Evolutionary conservation across 2,329 filamentous ascomycete species (phyloP), one percentile per base, ranked within the genome.

Genomic region (Emergomyces orientalis): DNA sequence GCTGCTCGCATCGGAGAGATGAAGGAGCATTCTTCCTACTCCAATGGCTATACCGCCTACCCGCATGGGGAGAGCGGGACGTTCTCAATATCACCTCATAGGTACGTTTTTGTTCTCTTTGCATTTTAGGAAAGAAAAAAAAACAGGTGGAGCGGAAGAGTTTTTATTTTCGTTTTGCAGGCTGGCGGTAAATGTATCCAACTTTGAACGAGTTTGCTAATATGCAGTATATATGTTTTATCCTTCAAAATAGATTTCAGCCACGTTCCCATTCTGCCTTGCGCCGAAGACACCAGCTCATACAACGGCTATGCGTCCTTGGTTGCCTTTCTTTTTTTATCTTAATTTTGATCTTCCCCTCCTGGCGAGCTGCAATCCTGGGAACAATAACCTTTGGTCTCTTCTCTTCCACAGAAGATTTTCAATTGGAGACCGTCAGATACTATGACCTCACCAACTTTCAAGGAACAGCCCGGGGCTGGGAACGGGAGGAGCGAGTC

Each of bases 371-470:
- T 78, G 68, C 80, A 79, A 70, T 86, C 78, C 68, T 90, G 78
- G 73, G 81, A 79, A 72, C 82, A 79, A 72, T 83, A 30, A 88
- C 89, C 0, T 80, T 95, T 58, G 89, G 88, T 37, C 81, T 93
- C 43, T 78, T 92, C 59, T 86, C 86, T 47, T 79, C 82, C 27
- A 78, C 80, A 60, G 86, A 88, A 60, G 87, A 89, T 68, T 84
- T 90, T 66, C 87, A 96, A 71, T 85, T 97, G 63, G 91, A 97
- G 75, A 97, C 93, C 1, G 90, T 99, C 65, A 90, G 93, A 74
- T 97, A 99, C 78, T 97, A 97, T 77, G 94, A 99, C 74, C 82
- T 99, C 66, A 88, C 88, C 68, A 90, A 94, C 73, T 91, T 96
- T 6, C 89, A 94, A 73, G 94, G 94, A 55, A 94, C 91, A 8